Percentiles rank a stretch among this genome's conserved stretches.
phyloP scores from a whole-genome alignment of 345 rosid genomes.

The Eucalyptus cloeziana region DNA sequence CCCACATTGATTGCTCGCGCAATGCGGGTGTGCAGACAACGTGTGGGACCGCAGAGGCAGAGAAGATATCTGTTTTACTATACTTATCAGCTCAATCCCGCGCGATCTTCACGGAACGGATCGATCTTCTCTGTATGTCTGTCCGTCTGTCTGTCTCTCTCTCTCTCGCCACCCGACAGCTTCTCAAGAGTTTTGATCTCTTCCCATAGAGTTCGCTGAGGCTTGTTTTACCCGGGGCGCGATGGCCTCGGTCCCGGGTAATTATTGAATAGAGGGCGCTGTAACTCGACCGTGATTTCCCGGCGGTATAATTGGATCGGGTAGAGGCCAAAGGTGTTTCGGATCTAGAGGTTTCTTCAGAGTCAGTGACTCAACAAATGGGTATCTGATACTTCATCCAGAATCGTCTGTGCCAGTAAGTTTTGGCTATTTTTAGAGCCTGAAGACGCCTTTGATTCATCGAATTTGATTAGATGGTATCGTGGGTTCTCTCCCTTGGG shows the following conservation, averaged over 20 bases:
- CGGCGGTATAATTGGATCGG: background rate
- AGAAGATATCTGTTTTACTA: background rate
- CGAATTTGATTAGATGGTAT: background rate
- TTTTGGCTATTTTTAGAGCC: background rate
- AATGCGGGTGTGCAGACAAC: background rate
- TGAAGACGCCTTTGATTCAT: background rate
- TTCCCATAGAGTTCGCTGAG: background rate
- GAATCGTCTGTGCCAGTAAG: background rate
- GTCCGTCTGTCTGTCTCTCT: background rate
- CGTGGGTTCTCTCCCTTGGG: background rate
- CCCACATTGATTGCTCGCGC: background rate
- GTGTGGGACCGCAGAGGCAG: background rate
- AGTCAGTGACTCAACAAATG: background rate
- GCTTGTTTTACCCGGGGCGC: background rate
- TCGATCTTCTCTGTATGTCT: background rate
- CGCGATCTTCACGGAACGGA: background rate
- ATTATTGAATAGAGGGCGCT: background rate
- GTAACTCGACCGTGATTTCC: background rate
- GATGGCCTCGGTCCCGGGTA: background rate
- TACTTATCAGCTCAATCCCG: background rate
- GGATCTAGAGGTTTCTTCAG: background rate
- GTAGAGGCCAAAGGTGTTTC: background rate
- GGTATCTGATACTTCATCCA: background rate
- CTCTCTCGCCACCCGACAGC: background rate
- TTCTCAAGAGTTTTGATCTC: background rate